Conservation (phyloP, 2,329 filamentous ascomycete genomes). For the Claviceps quebecensis region DNA sequence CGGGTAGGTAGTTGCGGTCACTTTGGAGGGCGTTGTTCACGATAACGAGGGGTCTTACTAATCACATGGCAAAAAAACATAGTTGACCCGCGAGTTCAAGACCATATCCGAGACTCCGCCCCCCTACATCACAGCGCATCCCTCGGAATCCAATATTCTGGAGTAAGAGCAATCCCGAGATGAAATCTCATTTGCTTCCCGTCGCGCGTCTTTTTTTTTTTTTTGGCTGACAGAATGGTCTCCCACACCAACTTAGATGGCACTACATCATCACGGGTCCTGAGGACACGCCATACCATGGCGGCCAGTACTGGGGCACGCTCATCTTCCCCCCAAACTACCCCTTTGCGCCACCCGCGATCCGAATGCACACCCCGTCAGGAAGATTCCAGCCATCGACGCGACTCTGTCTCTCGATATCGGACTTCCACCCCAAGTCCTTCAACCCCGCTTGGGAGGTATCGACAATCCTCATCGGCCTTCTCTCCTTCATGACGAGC, state of each 20-base stretch:
- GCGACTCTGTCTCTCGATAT: slow-evolving; percentile 86
- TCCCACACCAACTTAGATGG: slow-evolving; percentile 41
- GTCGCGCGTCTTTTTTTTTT: too few relatives aligned
- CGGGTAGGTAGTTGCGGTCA: slow-evolving; percentile 34
- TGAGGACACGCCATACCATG: slow-evolving; percentile 83
- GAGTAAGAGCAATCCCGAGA: slow-evolving; percentile 38
- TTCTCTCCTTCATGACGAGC: slow-evolving; percentile 94
- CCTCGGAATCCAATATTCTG: slow-evolving; percentile 80
- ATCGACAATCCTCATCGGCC: slow-evolving; percentile 84
- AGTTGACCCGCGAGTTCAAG: slow-evolving; percentile 51
- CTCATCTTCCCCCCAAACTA: slow-evolving; percentile 93
- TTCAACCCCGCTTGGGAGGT: slow-evolving; percentile 99
- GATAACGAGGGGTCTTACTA: slow-evolving; percentile 8
- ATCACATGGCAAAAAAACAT: slow-evolving; percentile 6
- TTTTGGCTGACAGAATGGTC: slow-evolving; percentile 5
- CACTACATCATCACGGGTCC: slow-evolving; percentile 93
- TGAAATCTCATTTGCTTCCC: background rate
- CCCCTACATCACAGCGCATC: slow-evolving; percentile 78
- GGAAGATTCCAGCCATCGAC: slow-evolving; percentile 91
- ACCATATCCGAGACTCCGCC: slow-evolving; percentile 59
- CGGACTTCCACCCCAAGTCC: slow-evolving; percentile 92
- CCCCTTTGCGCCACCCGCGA: slow-evolving; percentile 90
- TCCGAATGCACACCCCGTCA: slow-evolving; percentile 96
- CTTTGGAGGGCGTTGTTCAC: background rate
- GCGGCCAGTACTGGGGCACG: slow-evolving; percentile 96